Base-by-base conservation (phyloP, 108 stramenopile genomes). In the Bacterosira constricta region DNA sequence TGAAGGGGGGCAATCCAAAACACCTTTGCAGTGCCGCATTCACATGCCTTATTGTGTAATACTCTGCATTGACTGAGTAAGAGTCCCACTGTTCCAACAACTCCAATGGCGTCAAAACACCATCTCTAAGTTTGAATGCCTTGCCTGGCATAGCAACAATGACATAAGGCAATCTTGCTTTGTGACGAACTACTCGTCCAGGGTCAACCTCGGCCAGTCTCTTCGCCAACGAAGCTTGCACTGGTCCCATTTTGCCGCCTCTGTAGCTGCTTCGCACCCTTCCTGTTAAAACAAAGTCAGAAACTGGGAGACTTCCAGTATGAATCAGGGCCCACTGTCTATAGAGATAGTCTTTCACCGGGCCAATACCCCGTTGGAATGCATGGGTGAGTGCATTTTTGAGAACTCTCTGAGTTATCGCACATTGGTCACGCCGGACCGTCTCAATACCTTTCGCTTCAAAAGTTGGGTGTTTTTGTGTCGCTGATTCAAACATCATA, bases 401-500 rank as follows among this genome's bases (percentile, higher is more conserved):
- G 7, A 96, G 76, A 29, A 93, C 78, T 49, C 90, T 90, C 59
- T 96, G 92, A 13, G 95, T 96, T 13, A 93, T 63, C 12, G 85
- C 69, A 46, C 92, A 93, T 76, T 96, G 95, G 65, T 96, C 95
- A 8, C 88, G 69, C 12, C 95, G 83, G 26, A 74, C 76, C 0
- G 95, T 96, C 80, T 96, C 95, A 39, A 96, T 73, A 1, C 95
- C 95, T 68, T 96, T 96, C 8, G 92, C 92, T 69, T 96, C 95
- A 63, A 93, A 96, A 1, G 66, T 67, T 7, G 91, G 89, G 27
- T 81, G 85, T 64, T 79, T 88, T 47, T 93, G 90, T 38, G 81
- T 49, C 4, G 65, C 64, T 0, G 86, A 93, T 54, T 93, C 90
- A 77, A 63, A 96, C 81, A 90, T 93, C 95, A 96, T 92, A 9